phyloP scores from a whole-genome alignment of 164 flowering plant species.

The Tetracentron sinense region DNA sequence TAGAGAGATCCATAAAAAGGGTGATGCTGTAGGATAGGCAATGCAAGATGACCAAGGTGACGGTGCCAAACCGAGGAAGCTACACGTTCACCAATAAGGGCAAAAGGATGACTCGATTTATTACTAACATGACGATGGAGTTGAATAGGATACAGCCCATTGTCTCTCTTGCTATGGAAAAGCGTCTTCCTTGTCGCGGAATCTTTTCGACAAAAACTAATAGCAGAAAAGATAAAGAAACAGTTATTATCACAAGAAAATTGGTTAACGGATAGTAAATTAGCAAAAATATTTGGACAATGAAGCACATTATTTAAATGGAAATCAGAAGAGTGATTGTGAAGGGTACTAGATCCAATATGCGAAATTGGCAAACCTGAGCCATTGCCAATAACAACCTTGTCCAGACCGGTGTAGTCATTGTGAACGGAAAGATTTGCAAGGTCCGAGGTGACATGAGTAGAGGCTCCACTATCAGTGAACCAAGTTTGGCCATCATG shows the following conservation, averaged over 20 bases:
- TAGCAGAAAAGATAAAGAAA: background rate
- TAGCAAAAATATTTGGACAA: background rate
- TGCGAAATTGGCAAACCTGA: too few relatives aligned
- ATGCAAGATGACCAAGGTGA: too few relatives aligned
- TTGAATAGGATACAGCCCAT: background rate
- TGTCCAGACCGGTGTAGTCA: background rate
- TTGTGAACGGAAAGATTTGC: background rate
- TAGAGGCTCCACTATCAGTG: too few relatives aligned
- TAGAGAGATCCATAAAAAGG: too few relatives aligned
- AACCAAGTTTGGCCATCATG: too few relatives aligned
- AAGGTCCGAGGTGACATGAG: constrained; percentile 1
- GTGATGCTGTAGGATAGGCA: too few relatives aligned
- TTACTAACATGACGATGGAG: background rate
- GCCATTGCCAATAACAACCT: too few relatives aligned
- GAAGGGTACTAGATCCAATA: background rate
- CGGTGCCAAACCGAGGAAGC: too few relatives aligned
- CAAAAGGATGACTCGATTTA: too few relatives aligned
- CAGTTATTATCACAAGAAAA: constrained; percentile 4
- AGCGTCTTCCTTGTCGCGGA: constrained; percentile 1
- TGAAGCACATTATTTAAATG: too few relatives aligned
- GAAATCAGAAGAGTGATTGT: background rate
- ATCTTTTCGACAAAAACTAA: constrained; percentile 2
- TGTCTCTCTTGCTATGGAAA: constrained; percentile 1
- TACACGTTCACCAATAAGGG: too few relatives aligned
- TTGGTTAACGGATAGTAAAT: too few relatives aligned